Percentiles rank a stretch among this genome's conserved stretches.
These are phyloP conservation scores for Haberlea rhodopensis DNA, from an alignment of 257 asterid genomes.

Conservation along the genomic window DNA sequence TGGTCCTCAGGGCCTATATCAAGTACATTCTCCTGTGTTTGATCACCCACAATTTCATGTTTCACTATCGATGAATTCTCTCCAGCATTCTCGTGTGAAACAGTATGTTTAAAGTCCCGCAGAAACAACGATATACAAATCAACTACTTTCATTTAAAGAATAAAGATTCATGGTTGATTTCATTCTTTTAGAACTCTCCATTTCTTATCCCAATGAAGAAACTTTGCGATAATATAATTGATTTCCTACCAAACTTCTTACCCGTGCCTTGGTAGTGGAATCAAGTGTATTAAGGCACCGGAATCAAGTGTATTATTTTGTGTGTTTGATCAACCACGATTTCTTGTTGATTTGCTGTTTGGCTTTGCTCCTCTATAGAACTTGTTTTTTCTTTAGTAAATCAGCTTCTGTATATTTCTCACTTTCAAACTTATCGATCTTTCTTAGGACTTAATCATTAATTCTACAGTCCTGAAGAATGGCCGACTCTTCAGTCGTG, in stretches of 20 bases:
- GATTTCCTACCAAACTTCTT: not conserved
- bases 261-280: not conserved
- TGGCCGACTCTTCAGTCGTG: not conserved
- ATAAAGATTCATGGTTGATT: not conserved
- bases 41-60: slow-evolving; percentile 18
- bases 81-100: slow-evolving; percentile 19
- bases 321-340: not conserved
- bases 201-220: not conserved
- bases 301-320: not conserved
- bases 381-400: not conserved
- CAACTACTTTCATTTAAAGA: not conserved
- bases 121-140: not conserved
- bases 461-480: not conserved
- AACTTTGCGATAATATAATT: not conserved
- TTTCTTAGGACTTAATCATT: not conserved
- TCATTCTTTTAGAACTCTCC: not conserved
- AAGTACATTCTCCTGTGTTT: slow-evolving; percentile 27
- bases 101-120: not conserved
- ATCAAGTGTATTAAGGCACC: not conserved
- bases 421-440: not conserved
- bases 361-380: not conserved
- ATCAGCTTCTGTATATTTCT: not conserved
- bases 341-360: not conserved
- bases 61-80: slow-evolving; percentile 17
- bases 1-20: slow-evolving; percentile 27